Conservation (phyloP, 371 early-diverging fungal genomes). For the Rhizopus arrhizus region DNA sequence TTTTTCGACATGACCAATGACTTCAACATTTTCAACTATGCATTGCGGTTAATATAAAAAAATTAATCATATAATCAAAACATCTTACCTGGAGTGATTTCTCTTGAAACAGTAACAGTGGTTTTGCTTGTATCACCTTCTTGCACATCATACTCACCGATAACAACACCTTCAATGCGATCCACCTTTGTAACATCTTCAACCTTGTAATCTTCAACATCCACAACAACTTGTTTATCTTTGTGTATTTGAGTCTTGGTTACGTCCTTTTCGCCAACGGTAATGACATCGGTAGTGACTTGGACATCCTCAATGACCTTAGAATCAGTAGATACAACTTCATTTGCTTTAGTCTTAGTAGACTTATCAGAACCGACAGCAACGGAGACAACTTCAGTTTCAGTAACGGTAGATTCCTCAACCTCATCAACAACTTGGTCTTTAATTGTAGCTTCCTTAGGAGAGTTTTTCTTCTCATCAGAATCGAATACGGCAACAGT, state of each 20-base stretch:
- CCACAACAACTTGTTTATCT: neutral
- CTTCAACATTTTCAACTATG: slow-evolving; percentile 1
- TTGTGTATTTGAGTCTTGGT: neutral
- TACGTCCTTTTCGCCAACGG: neutral
- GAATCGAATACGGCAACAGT: neutral
- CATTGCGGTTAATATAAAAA: neutral
- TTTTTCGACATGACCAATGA: neutral
- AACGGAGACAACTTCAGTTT: neutral
- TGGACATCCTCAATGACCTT: neutral
- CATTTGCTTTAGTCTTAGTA: neutral
- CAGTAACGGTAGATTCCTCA: neutral
- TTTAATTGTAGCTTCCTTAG: neutral
- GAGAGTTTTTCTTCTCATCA: neutral
- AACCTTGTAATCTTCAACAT: neutral
- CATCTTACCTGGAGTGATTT: slow-evolving; percentile 6
- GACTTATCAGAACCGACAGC: neutral
- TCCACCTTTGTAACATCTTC: neutral
- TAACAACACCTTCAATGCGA: neutral
- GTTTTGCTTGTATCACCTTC: neutral
- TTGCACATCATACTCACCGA: neutral
- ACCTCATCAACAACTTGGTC: neutral
- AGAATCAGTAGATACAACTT: neutral
- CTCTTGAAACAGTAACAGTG: slow-evolving; percentile 8
- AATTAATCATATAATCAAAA: neutral
- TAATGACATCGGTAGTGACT: neutral